Evolutionary conservation across 1,284 basidiomycete genomes (phyloP), one percentile per base, ranked within the genome.

Genomic region (Pseudozyma tsukubaensis): DNA sequence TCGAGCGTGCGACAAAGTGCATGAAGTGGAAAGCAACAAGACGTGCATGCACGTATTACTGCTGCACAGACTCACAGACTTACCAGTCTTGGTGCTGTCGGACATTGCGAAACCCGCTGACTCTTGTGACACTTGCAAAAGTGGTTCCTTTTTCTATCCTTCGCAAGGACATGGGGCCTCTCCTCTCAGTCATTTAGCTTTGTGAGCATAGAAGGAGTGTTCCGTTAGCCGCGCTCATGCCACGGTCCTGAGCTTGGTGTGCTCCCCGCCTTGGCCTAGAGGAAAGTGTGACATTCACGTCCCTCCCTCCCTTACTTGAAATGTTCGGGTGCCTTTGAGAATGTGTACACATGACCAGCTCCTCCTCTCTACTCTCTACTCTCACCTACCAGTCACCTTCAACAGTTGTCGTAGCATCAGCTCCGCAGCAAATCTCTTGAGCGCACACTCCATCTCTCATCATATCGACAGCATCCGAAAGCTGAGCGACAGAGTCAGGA

Each of bases 341-440:
- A 50, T 12, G n/a, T 45, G 34, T 16, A 16, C 53, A 45, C 53
- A 47, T 56, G 53, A 56, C 44, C 24, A 12, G 34, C 24, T 43
- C 5, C 18, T 7, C 24, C 21, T 13, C n/a, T 39, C 32, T 34
- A 10, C 58, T 47, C 13, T 16, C 34, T 48, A 40, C 29, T 4
- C 34, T 40, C 37, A 5, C 24, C 48, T 36, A 4, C 5, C 21
- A 37, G 24, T 32, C 39, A 24, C 19, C 39, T 54, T 16, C 29
- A 21, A 8, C 24, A 29, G 24, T 29, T 6, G 24, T 29, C 24
- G 24, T 29, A 29, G 24, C 24, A 29, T 29, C 6, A 29, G 24
- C 24, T 29, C 24, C 24, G 24, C 24, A 29, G 24, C 24, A 29
- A 6, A 29, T 29, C 24, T 6, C 24, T 29, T 29, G 24, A 29